These are phyloP conservation scores for Heracleum sosnowskyi DNA, from an alignment of 129 eudicot genomes.

Conservation along the genomic window DNA sequence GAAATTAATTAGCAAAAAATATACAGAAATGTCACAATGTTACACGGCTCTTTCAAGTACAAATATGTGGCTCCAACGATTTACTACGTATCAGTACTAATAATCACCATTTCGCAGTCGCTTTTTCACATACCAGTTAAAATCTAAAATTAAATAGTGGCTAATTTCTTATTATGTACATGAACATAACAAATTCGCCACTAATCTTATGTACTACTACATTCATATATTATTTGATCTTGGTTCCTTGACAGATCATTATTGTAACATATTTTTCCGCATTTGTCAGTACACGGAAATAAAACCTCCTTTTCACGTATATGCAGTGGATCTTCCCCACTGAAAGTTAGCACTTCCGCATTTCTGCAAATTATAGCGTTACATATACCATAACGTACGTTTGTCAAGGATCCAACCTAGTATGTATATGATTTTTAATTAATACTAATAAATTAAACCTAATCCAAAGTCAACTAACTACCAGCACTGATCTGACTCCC, in stretches of 20 bases:
- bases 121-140: not conserved
- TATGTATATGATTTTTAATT: not conserved
- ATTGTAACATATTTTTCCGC: not conserved
- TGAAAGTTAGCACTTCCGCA: too few relatives aligned
- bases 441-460: not conserved
- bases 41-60: not conserved
- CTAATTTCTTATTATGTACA: not conserved
- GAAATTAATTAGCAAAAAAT: too few relatives aligned
- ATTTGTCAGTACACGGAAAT: too few relatives aligned
- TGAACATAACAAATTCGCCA: not conserved
- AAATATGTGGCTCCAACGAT: not conserved
- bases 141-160: not conserved
- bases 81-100: not conserved
- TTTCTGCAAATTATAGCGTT: too few relatives aligned
- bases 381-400: too few relatives aligned
- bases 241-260: not conserved
- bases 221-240: not conserved
- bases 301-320: too few relatives aligned
- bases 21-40: too few relatives aligned
- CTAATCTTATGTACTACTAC: not conserved
- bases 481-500: constrained; percentile 71
- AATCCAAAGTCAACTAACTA: not conserved
- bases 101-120: not conserved
- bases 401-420: not conserved
- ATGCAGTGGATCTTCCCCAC: too few relatives aligned